Evolutionary conservation across 176 grass and related monocot genomes (phyloP).

Genomic region (Luzula sylvatica): DNA sequence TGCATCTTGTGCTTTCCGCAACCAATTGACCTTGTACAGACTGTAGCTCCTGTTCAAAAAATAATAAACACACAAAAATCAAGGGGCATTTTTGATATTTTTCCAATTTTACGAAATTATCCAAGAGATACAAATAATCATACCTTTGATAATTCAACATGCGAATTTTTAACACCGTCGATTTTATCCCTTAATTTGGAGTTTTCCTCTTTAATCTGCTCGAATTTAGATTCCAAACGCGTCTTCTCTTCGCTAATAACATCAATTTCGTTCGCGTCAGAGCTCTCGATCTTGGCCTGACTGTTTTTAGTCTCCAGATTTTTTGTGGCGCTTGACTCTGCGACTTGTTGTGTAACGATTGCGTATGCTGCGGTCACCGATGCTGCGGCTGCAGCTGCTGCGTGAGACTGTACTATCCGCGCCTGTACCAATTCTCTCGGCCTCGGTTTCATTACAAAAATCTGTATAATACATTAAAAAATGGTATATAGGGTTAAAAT

Average conservation of each 20-base stretch:
- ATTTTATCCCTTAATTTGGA: slow-evolving; percentile 54
- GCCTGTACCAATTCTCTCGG: slow-evolving; percentile 46
- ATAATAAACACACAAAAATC: no score
- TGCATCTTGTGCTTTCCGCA: slow-evolving; percentile 78
- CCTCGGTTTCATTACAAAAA: slow-evolving; percentile 74
- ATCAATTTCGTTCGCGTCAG: slow-evolving; percentile 34
- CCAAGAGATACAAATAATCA: background rate
- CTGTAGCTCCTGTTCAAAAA: slow-evolving; percentile 64
- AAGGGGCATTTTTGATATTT: no score
- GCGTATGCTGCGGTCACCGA: slow-evolving; percentile 90
- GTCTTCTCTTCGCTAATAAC: slow-evolving; percentile 44
- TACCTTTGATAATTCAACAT: slow-evolving; percentile 71
- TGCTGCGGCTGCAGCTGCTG: slow-evolving; percentile 54
- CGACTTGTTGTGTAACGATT: slow-evolving; percentile 50
- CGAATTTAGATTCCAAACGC: slow-evolving; percentile 45
- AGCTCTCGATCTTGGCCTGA: slow-evolving; percentile 41
- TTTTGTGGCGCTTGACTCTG: slow-evolving; percentile 29
- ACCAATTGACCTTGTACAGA: slow-evolving; percentile 78
- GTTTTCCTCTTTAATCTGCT: slow-evolving; percentile 57
- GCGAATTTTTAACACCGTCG: slow-evolving; percentile 44
- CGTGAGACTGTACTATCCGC: slow-evolving; percentile 76
- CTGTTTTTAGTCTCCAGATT: slow-evolving; percentile 48
- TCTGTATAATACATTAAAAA: slow-evolving; percentile 23
- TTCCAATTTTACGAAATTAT: no score
- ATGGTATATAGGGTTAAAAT: background rate